Percentiles rank a stretch among this genome's conserved stretches.
Evolutionary conservation across 495 filamentous ascomycete species (phyloP).

Genomic region (Hyaloscypha bicolor): DNA sequence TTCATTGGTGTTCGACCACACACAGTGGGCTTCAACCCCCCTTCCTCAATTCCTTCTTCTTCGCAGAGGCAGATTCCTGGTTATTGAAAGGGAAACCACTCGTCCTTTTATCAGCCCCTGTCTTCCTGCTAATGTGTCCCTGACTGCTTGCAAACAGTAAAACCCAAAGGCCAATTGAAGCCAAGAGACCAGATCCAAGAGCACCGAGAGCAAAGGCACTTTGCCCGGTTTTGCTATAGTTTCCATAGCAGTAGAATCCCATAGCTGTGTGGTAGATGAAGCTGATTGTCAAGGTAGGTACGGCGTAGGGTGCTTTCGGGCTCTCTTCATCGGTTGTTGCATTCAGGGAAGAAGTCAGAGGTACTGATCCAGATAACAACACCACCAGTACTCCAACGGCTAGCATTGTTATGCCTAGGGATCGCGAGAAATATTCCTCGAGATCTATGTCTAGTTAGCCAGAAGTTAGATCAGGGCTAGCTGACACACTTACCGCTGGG

Average conservation of each 20-base stretch:
- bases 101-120: constrained; percentile 77
- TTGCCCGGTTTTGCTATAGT: constrained; percentile 56
- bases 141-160: constrained; percentile 70
- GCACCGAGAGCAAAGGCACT: constrained; percentile 57
- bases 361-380: constrained; percentile 76
- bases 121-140: constrained; percentile 65
- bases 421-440: constrained; percentile 76
- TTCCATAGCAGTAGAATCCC: constrained; percentile 70
- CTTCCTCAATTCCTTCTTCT: constrained; percentile 48
- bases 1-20: neutral
- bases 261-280: constrained; percentile 62
- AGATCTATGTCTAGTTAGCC: constrained; percentile 44
- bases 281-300: constrained; percentile 67
- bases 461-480: neutral
- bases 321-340: constrained; percentile 46
- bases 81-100: constrained; percentile 85
- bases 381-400: constrained; percentile 65
- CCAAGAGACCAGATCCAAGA: constrained; percentile 53
- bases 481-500: neutral
- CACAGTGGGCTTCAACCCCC: neutral
- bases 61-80: constrained; percentile 52
- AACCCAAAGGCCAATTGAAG: constrained; percentile 70
- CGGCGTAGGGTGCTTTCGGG: constrained; percentile 65
- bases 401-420: constrained; percentile 66
- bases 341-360: constrained; percentile 54